Evolutionary conservation across 2,329 filamentous ascomycete species (phyloP).

Genomic region (Xylaria sp.): DNA sequence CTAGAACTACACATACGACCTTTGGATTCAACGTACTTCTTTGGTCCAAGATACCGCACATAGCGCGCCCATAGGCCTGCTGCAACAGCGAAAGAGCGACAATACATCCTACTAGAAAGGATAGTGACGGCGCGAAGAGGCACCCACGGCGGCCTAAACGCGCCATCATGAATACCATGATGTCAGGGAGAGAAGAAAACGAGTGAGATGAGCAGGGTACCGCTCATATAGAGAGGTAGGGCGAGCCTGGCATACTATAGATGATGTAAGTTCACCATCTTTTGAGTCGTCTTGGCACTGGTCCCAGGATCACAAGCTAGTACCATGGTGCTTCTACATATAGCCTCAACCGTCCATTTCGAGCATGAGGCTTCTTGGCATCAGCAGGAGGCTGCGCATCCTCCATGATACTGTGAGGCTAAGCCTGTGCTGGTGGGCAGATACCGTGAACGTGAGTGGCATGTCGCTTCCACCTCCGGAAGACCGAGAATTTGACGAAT

Average conservation of each 20-base stretch:
- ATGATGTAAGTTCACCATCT: slow-evolving; percentile 6
- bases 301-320: slow-evolving; percentile 5
- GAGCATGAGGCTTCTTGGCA: slow-evolving; percentile 22
- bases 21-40: slow-evolving; percentile 35
- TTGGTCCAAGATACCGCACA: slow-evolving; percentile 38
- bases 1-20: slow-evolving; percentile 10
- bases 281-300: neutral
- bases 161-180: slow-evolving; percentile 19
- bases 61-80: slow-evolving; percentile 22
- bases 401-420: neutral
- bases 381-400: slow-evolving; percentile 12
- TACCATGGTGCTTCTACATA: slow-evolving; percentile 2
- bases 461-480: neutral
- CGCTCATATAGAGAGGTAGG: slow-evolving; percentile 1
- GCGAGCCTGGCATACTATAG: neutral
- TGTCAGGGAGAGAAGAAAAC: neutral
- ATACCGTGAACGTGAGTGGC: neutral
- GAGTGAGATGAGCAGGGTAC: neutral
- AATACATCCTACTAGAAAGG: slow-evolving; percentile 14
- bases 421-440: neutral
- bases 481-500: neutral
- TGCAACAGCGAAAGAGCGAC: slow-evolving; percentile 11
- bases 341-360: slow-evolving; percentile 12
- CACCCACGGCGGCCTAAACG: slow-evolving; percentile 8
- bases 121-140: slow-evolving; percentile 11